Evolutionary conservation across 768 basidiomycete species (phyloP), one percentile per base, ranked within the genome.

Genomic region (Trametes punicea): DNA sequence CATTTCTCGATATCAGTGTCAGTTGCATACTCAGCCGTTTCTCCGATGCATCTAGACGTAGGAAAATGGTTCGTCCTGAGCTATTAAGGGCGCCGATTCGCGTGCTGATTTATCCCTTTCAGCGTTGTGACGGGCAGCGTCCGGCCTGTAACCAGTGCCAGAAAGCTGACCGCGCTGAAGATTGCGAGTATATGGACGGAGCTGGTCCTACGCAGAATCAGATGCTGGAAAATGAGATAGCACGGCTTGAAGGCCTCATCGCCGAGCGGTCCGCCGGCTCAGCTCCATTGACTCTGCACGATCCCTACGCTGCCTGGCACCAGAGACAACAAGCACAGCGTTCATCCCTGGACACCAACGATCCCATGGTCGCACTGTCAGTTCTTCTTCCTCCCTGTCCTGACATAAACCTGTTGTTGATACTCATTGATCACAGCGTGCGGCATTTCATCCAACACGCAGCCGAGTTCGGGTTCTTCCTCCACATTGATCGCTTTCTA

Each of bases 171-270:
- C 80, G 84, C 55, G 76, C 76, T 25, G 85, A 84, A 47, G 83
- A 83, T 27, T 89, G 87, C 67, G 86, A 88, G 70, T 89, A 87
- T 67, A 75, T 81, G 6, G 86, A 88, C 62, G 82, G 81, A 6
- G 78, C 76, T 29, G 78, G 78, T 39, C 78, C 82, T 55, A 82
- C 87, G 18, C 73, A 79, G 51, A 86, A 81, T 3, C 76, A 84
- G 62, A 72, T 75, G 4, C 69, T 88, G 18, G 84, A 86, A 65
- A 83, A 85, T 33, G 78, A 82, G 1, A 72, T 87, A 21, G 71
- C 75, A 0, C 73, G 79, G 27, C 70, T 88, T 31, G 79, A 80
- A 66, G 76, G 80, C 36, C 77, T 85, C 34, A 71, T 88, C n/a
- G 60, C 62, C 2, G 58, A 64, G 7, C 54, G 69, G 13, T 64